phyloP scores from a whole-genome alignment of 805 yeast species.

The Spathaspora gorwiae region DNA sequence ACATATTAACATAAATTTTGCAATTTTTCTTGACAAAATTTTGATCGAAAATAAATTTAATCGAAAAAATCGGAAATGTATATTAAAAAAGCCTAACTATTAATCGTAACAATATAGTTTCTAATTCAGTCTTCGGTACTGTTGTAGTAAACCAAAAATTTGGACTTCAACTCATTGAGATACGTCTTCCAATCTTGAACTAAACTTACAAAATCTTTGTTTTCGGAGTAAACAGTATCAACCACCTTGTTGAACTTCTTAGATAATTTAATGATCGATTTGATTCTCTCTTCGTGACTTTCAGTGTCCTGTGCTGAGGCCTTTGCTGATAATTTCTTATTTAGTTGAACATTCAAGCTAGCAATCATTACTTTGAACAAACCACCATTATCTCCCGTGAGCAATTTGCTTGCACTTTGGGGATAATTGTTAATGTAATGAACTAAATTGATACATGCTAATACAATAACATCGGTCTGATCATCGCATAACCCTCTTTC shows the following conservation, averaged over 20 bases:
- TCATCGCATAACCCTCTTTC: constrained; percentile 54
- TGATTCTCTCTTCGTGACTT: constrained; percentile 44
- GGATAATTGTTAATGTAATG: constrained; percentile 34
- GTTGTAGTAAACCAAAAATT: constrained; percentile 6
- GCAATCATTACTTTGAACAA: constrained; percentile 29
- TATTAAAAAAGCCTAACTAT: no score
- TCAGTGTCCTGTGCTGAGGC: constrained; percentile 69
- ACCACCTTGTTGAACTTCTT: constrained; percentile 13
- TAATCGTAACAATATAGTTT: neutral
- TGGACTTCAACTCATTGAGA: constrained; percentile 1
- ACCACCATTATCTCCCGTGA: constrained; percentile 8
- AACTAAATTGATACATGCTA: constrained; percentile 41
- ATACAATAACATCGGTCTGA: constrained; percentile 53
- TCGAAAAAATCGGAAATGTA: no score
- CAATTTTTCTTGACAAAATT: no score
- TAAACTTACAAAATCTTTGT: neutral
- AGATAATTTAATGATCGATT: constrained; percentile 27
- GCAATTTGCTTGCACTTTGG: constrained; percentile 11
- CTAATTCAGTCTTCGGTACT: neutral
- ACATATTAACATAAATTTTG: no score
- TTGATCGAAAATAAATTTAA: no score
- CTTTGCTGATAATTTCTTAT: constrained; percentile 49
- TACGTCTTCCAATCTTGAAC: constrained; percentile 4
- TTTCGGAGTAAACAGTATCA: constrained; percentile 1
- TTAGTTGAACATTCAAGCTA: constrained; percentile 31